Base-by-base conservation (phyloP, 2,329 filamentous ascomycete species). In the Ophidiomyces ophidiicola region DNA sequence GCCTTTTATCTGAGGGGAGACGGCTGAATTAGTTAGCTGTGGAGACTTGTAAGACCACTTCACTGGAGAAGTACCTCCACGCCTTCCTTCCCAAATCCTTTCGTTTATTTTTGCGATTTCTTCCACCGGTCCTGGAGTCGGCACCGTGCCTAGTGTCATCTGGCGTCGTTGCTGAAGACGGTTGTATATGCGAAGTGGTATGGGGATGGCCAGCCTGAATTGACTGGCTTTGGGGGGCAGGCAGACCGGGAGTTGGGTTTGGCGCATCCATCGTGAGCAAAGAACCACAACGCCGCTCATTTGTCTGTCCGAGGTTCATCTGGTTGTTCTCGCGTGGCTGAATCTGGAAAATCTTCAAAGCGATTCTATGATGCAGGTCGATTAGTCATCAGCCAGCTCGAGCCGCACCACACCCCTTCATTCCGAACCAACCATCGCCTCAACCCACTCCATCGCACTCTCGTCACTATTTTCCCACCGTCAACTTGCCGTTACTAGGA, bases 71-170 rank as follows among this genome's bases (percentile, higher is more conserved):
- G 7, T 66, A 81, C 78, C 69, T 70, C 62, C 74, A 78, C 56
- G 78, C 76, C 45, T 64, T 67, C 59, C 78, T 66, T 51, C 78
- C 78, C 72, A 79, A 64, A 72, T 80, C 72, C 58, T 68, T 68
- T 56, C 72, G 78, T 72, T 75, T 76, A 69, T 66, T 63, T 56
- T 61, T 55, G 50, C 56, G 53, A 56, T 55, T 53, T 32, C 33
- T 21, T 36, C 28, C 11, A 5, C 12, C 28, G 15, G 33, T 17
- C 10, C 19, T n/a, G n/a, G 42, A 28, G 36, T 34, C 23, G 28
- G 26, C 23, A 24, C 35, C 15, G 18, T 24, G 23, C 29, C 39
- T 29, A 23, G 3, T 5, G 23, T 35, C 20, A 31, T 30, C 36
- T 35, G 29, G 14, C 14, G 18, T 10, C 30, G 35, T 10, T 18